Conservation (phyloP, 495 filamentous ascomycete genomes). For the Penicillium daleae region DNA sequence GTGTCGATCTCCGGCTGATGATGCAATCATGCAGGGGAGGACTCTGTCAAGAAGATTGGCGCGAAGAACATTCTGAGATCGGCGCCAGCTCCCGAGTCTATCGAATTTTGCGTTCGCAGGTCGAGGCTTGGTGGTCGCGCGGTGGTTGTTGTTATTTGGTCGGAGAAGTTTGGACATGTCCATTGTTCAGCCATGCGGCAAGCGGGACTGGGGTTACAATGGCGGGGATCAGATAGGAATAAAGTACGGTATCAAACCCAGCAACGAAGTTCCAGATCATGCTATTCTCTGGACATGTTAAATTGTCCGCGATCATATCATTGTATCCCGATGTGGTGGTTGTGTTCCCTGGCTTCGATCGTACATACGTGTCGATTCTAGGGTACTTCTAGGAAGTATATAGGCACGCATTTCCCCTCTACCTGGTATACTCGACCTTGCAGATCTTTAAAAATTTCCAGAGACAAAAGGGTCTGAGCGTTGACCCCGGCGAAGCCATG, state of each 20-base stretch:
- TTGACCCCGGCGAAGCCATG: not conserved
- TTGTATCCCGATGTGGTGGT: not conserved
- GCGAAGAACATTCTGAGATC: conserved; percentile 27
- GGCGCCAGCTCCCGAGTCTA: conserved; percentile 23
- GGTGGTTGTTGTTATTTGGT: conserved; percentile 14
- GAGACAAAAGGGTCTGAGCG: not conserved
- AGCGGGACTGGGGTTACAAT: not conserved
- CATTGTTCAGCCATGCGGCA: conserved; percentile 7
- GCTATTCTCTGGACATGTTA: not conserved
- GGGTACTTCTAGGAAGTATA: not conserved
- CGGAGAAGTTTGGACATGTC: conserved; percentile 22
- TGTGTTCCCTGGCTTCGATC: not conserved
- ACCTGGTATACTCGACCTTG: not conserved
- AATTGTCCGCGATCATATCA: not conserved
- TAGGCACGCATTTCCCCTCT: not conserved
- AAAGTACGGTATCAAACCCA: not conserved
- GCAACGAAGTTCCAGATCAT: not conserved
- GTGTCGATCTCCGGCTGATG: conserved; percentile 15
- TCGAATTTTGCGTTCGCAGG: conserved; percentile 24
- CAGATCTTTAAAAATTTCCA: not conserved
- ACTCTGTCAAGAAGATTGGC: conserved; percentile 15
- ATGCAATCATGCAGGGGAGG: conserved; percentile 30
- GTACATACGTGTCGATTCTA: too few species aligned
- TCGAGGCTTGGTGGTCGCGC: conserved; percentile 7
- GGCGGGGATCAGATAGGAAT: not conserved